Conservation (phyloP, 179 eudicot genomes). For the Beta corolliflora region DNA sequence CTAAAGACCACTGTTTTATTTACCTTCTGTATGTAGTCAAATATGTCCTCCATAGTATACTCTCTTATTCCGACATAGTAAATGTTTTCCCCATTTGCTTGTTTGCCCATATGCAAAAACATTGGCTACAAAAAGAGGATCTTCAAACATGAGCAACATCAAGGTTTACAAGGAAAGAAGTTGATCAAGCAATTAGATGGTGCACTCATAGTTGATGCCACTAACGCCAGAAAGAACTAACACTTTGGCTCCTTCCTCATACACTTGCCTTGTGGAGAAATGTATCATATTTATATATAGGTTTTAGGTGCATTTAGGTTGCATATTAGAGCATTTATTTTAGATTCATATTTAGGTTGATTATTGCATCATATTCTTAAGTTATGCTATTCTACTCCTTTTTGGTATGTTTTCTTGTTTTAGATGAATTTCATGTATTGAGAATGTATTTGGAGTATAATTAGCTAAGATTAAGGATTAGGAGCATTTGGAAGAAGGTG, state of each 20-base stretch:
- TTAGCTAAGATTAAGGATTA: too few relatives aligned
- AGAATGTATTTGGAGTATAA: too few relatives aligned
- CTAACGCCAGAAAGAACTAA: constrained; percentile 78
- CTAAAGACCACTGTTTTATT: constrained; percentile 4
- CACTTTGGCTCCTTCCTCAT: constrained; percentile 84
- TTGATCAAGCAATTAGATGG: constrained; percentile 7
- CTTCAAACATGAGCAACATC: not conserved
- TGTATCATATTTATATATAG: too few relatives aligned
- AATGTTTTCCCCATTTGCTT: constrained; percentile 95
- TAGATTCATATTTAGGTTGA: too few relatives aligned
- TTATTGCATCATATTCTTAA: too few relatives aligned
- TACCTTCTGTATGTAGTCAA: constrained; percentile 57
- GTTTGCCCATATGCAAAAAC: constrained; percentile 97
- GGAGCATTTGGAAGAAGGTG: too few relatives aligned
- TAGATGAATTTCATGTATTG: too few relatives aligned
- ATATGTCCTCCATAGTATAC: constrained; percentile 70
- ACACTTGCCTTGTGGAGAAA: constrained; percentile 74
- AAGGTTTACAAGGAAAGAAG: constrained; percentile 4
- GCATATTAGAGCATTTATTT: too few relatives aligned
- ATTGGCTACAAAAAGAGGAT: constrained; percentile 53
- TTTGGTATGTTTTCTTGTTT: too few relatives aligned
- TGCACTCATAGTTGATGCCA: constrained; percentile 78
- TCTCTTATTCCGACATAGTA: constrained; percentile 89
- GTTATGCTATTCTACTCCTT: too few relatives aligned
- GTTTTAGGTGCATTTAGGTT: too few relatives aligned